Base-by-base conservation (phyloP, 2,329 filamentous ascomycete genomes). In the Xylariaceae sp. region DNA sequence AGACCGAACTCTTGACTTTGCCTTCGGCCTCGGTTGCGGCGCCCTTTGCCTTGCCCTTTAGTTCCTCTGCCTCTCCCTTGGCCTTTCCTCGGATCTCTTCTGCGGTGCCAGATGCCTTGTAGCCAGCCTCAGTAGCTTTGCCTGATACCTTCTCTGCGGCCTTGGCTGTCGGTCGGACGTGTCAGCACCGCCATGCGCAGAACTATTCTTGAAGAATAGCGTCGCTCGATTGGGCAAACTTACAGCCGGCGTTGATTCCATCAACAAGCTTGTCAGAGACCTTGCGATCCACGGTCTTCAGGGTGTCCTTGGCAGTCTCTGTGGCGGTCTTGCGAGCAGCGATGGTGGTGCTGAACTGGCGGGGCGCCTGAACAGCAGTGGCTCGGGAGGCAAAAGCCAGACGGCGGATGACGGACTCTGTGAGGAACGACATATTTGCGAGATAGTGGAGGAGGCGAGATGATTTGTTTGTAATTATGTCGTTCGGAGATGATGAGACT, bases 251-350 rank as follows among this genome's bases (percentile, higher is more conserved):
- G 57, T 86, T 73, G 62, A 86, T 82, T 14, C 80, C 81, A 36
- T 81, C 78, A 27, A 84, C 77, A 15, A 86, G 62, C 63, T 82
- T 84, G 63, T 82, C 77, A 51, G 77, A 76, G 39, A 86, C 79
- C 44, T 70, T 74, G 30, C 80, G 74, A 68, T 86, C 80, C 6
- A 83, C 79, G 6, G 68, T 70, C 68, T 85, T 82, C 49, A 80
- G 66, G 3, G 75, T 74, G 53, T 85, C 81, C 67, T 84, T 86
- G 58, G 78, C 76, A 0, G 73, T 58, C 49, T 84, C 78, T 45
- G 76, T 69, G 2, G 75, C 69, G 10, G 73, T 70, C 69, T 81
- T 82, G 42, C 71, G 71, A 9, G 67, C 57, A 2, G 66, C 64
- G 10, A 72, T 54, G 44, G 70, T 72, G 11, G 76, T 77, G 52